These are phyloP conservation scores for Colletotrichum australisinense DNA, from an alignment of 2,329 filamentous ascomycete species.

Conservation along the genomic window DNA sequence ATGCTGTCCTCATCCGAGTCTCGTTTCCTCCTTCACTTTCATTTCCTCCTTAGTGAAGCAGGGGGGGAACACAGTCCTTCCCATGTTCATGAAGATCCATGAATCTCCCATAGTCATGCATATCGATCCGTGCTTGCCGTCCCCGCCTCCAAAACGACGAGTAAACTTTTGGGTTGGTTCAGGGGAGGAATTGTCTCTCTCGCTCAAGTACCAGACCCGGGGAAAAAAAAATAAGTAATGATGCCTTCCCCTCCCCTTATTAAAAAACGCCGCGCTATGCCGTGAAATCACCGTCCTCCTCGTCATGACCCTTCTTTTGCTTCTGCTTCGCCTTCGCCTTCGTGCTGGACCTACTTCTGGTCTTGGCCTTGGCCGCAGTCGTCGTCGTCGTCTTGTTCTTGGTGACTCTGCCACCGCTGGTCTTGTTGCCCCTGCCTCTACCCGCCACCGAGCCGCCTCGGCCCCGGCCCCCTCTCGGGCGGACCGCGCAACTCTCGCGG, in stretches of 20 bases:
- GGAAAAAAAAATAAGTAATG: no score
- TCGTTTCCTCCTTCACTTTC: no score
- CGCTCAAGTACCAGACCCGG: neutral
- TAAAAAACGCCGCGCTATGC: constrained; percentile 37
- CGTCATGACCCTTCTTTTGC: neutral
- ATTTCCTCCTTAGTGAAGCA: neutral
- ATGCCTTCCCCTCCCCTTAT: neutral
- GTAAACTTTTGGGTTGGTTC: neutral
- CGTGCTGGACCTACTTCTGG: neutral
- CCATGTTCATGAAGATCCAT: neutral
- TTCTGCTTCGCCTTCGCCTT: neutral
- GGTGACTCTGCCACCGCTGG: neutral
- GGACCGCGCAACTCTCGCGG: neutral
- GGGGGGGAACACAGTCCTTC: neutral
- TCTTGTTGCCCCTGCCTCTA: neutral
- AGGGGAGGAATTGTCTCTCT: neutral
- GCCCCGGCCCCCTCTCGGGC: neutral
- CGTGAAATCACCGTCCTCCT: constrained; percentile 12
- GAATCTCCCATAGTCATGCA: neutral
- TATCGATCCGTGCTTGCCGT: neutral
- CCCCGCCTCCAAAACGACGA: neutral
- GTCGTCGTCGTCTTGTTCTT: neutral
- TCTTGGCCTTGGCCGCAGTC: neutral
- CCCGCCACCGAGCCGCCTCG: neutral
- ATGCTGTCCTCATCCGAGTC: neutral